Evolutionary conservation across 306 rosid genomes (phyloP).

Genomic region (Castanea crenata): DNA sequence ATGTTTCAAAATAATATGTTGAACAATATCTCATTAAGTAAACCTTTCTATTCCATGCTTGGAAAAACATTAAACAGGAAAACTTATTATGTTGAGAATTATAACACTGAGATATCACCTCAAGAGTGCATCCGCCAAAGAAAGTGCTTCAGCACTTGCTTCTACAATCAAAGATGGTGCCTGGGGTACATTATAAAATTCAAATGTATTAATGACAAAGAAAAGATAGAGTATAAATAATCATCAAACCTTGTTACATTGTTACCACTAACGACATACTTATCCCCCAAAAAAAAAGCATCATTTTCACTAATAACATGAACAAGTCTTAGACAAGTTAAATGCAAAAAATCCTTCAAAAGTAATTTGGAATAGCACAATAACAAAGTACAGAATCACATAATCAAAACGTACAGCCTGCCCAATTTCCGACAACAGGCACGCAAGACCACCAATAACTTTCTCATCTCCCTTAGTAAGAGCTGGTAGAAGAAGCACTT

Average conservation of each 20-base stretch:
- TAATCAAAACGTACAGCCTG: conserved; percentile 73
- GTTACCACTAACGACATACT: background rate
- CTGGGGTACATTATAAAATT: conserved; percentile 42
- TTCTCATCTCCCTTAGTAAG: conserved; percentile 73
- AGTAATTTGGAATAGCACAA: background rate
- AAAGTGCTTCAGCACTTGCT: conserved; percentile 80
- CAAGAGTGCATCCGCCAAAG: conserved; percentile 78
- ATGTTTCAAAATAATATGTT: background rate
- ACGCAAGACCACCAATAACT: conserved; percentile 83
- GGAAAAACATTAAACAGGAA: conserved; percentile 11
- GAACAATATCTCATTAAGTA: background rate
- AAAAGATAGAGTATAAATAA: background rate
- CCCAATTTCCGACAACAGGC: conserved; percentile 92
- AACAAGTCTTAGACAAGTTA: background rate
- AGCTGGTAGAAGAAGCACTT: conserved; percentile 82
- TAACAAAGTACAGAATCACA: background rate
- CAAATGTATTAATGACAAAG: conserved; percentile 28
- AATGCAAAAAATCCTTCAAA: background rate
- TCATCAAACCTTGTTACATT: background rate
- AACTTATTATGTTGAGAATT: conserved; percentile 17
- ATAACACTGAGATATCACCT: conserved; percentile 49
- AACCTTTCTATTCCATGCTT: background rate
- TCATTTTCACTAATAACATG: background rate
- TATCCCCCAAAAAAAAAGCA: too few relatives aligned
- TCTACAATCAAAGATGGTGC: conserved; percentile 90